Percentiles rank a stretch among this genome's conserved stretches.
Evolutionary conservation across 139 green algal genomes (phyloP).

Genomic region (Micractinium conductrix): DNA sequence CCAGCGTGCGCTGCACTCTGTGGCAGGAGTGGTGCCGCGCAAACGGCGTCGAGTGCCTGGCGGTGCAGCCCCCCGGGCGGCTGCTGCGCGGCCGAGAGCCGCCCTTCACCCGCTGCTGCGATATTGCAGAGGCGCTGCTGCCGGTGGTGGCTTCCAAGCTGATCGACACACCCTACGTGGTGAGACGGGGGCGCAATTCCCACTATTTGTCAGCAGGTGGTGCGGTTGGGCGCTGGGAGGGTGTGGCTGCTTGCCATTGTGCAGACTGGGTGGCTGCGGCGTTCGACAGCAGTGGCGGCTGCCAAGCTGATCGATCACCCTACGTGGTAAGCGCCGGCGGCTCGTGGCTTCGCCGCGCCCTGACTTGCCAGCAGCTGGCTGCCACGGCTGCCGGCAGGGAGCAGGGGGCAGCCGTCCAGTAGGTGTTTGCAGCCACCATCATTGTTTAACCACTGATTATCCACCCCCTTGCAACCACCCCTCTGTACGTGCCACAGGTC

Average conservation of each 20-base stretch:
- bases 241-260: background rate
- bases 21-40: conserved; percentile 75
- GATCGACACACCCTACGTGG: conserved; percentile 56
- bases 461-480: background rate
- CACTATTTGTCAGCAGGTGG: too few relatives aligned
- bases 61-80: conserved; percentile 80
- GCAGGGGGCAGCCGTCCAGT: too few relatives aligned
- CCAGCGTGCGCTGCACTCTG: background rate
- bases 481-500: too few relatives aligned
- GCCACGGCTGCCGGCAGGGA: too few relatives aligned
- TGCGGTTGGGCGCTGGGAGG: too few relatives aligned
- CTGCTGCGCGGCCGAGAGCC: conserved; percentile 58
- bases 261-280: background rate
- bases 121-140: conserved; percentile 62
- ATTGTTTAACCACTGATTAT: background rate
- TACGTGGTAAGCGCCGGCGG: too few relatives aligned
- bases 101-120: conserved; percentile 38
- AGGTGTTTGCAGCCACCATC: too few relatives aligned
- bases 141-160: conserved; percentile 62
- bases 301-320: background rate
- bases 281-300: background rate
- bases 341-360: too few relatives aligned
- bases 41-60: conserved; percentile 65
- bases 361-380: too few relatives aligned
- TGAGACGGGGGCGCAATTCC: too few relatives aligned